Percentiles rank a stretch among this genome's conserved stretches.
Conservation (phyloP, 768 basidiomycete species). For the Lyophyllum atratum region DNA sequence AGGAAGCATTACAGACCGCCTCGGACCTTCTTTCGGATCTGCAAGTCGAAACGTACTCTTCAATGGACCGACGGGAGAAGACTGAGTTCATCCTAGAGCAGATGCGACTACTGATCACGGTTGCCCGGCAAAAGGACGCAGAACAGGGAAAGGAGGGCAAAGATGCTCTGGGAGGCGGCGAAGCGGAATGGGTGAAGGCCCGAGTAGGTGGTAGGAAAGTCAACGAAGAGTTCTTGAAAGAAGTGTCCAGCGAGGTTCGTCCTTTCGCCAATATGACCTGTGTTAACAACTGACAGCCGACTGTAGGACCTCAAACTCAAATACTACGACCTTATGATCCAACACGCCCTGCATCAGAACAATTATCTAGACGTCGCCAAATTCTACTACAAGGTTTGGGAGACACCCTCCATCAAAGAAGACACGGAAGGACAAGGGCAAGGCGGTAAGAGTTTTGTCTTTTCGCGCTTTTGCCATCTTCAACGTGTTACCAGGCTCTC, state of each 20-base stretch:
- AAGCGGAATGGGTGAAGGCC: constrained; percentile 92
- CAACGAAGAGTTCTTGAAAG: constrained; percentile 90
- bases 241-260: constrained; percentile 81
- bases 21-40: constrained; percentile 93
- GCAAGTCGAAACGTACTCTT: constrained; percentile 98
- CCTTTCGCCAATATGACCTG: neutral
- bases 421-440: constrained; percentile 73
- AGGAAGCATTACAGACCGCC: constrained; percentile 80
- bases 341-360: constrained; percentile 82
- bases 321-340: constrained; percentile 96
- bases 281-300: constrained; percentile 7
- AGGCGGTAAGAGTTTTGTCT: constrained; percentile 48
- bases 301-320: constrained; percentile 90
- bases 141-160: constrained; percentile 66
- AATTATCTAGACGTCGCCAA: constrained; percentile 93
- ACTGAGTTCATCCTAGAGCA: constrained; percentile 98
- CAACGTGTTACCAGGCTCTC: constrained; percentile 59
- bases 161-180: constrained; percentile 67
- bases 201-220: constrained; percentile 91
- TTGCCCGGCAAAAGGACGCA: constrained; percentile 75
- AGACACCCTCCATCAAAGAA: constrained; percentile 90
- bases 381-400: constrained; percentile 96
- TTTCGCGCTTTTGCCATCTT: constrained; percentile 5
- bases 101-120: constrained; percentile 84
- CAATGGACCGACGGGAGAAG: constrained; percentile 97